These are phyloP conservation scores for Pseudocercospora fijiensis DNA, from an alignment of 2,329 filamentous ascomycete species.

Conservation along the genomic window DNA sequence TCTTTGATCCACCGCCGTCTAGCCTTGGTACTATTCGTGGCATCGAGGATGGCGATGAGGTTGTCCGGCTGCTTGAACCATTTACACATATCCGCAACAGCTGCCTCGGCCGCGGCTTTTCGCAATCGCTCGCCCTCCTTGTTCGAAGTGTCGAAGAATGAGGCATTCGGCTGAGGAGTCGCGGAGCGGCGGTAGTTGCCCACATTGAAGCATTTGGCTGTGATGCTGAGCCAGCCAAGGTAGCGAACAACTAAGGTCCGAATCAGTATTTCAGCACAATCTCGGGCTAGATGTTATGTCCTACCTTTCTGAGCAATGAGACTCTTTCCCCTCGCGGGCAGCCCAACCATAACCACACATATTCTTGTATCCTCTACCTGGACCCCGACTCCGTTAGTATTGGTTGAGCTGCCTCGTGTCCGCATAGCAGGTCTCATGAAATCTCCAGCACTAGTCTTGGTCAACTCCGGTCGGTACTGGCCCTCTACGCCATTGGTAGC, in stretches of 20 bases:
- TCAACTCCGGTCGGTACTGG: slow-evolving; percentile 31
- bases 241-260: slow-evolving; percentile 74
- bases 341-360: slow-evolving; percentile 97
- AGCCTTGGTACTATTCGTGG: slow-evolving; percentile 91
- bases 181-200: slow-evolving; percentile 89
- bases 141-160: slow-evolving; percentile 93
- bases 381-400: slow-evolving; percentile 64
- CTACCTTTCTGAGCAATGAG: slow-evolving; percentile 82
- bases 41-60: slow-evolving; percentile 89
- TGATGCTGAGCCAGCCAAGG: slow-evolving; percentile 93
- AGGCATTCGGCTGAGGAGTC: slow-evolving; percentile 84
- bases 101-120: slow-evolving; percentile 83
- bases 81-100: slow-evolving; percentile 86
- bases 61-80: slow-evolving; percentile 81
- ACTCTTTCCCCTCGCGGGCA: slow-evolving; percentile 94
- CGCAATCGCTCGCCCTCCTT: slow-evolving; percentile 85
- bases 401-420: slow-evolving; percentile 35
- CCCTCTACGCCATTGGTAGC: slow-evolving; percentile 31
- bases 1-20: slow-evolving; percentile 90
- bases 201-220: slow-evolving; percentile 94
- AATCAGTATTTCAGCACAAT: slow-evolving; percentile 9
- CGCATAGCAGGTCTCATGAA: slow-evolving; percentile 45
- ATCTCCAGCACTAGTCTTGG: slow-evolving; percentile 39
- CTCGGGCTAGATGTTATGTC: neutral
- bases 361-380: slow-evolving; percentile 95